Evolutionary conservation across 768 basidiomycete species (phyloP).

Genomic region (Auricularia sp.): DNA sequence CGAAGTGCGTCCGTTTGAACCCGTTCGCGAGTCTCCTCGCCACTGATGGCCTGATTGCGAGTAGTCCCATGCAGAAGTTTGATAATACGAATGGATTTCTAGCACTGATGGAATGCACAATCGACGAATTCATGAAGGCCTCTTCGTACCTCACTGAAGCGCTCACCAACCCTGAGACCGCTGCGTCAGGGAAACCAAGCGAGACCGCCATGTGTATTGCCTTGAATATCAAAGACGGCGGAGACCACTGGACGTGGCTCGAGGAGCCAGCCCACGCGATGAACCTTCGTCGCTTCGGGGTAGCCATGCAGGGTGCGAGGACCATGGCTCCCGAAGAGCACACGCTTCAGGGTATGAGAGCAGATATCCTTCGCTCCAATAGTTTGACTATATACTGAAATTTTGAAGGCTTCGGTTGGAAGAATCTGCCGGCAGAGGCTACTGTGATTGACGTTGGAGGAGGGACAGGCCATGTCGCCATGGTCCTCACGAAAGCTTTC

Average conservation of each 20-base stretch:
- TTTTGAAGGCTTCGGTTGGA: constrained; percentile 22
- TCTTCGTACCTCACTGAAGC: constrained; percentile 15
- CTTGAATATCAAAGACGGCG: constrained; percentile 9
- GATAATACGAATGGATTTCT: constrained; percentile 50
- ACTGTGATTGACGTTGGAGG: constrained; percentile 28
- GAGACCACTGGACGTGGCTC: constrained; percentile 17
- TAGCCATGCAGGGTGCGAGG: constrained; percentile 15
- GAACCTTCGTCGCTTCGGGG: constrained; percentile 11
- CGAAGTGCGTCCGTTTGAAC: neutral
- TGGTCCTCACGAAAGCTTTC: constrained; percentile 15
- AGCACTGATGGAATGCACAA: constrained; percentile 67
- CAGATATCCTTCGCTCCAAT: neutral
- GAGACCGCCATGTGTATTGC: constrained; percentile 17
- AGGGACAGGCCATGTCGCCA: constrained; percentile 18
- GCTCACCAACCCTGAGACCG: constrained; percentile 10
- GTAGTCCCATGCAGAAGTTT: constrained; percentile 56
- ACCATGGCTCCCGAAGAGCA: constrained; percentile 11
- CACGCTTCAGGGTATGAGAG: constrained; percentile 14
- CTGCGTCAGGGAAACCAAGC: constrained; percentile 11
- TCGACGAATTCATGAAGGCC: constrained; percentile 45
- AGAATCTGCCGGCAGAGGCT: constrained; percentile 10
- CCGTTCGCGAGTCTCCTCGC: no score
- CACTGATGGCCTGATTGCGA: constrained; percentile 16
- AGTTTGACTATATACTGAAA: neutral
- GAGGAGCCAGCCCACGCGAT: constrained; percentile 8